Base-by-base conservation (phyloP, 306 rosid genomes). In the Pterocarpus santalinus region DNA sequence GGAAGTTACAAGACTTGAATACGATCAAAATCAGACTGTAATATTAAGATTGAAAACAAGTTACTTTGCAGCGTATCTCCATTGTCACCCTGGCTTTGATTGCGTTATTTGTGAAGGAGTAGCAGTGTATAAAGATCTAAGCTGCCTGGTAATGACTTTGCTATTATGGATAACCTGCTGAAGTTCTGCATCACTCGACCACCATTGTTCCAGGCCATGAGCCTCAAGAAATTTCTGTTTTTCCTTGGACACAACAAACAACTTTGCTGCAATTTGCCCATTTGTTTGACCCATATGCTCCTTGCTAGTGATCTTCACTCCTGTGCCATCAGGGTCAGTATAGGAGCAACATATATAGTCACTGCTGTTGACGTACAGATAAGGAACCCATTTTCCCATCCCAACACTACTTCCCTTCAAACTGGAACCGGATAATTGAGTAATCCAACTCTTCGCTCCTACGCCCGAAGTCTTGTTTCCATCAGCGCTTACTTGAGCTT, bases 131-230 rank as follows among this genome's bases (percentile, higher is more conserved):
- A 93, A 81, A 58, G 99, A 96, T 82, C 90, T 86, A 72, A 96
- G 88, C 80, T 96, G 98, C 74, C 88, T 88, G 86, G 88, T 95
- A 73, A 95, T 92, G 78, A 95, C 94, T 82, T 88, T 93, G 73
- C 98, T 95, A 15, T 85, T 91, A 43, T 92, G 90, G 36, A 88
- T 88, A 82, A 91, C 96, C 83, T 89, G 73, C 67, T 92, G 93
- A 86, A 91, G 96, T 68, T 93, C 93, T 78, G 91, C 83, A 79
- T 92, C 98, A 71, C 92, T 95, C 38, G 99, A 93, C 98, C 98
- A 96, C 99, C 99, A 96, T 73, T 96, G 98, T 80, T 91, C 97
- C 67, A 93, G 44, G 8, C 98, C 99, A 84, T 96, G 99, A 82
- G 99, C 99, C 82, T 93, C 97, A 16, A 90, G 71, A 89, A 96